A percentile compares a stretch with the other conserved stretches of the same genome.
Evolutionary conservation across 345 rosid genomes (phyloP).

Genomic region (Trapa bicornis): DNA sequence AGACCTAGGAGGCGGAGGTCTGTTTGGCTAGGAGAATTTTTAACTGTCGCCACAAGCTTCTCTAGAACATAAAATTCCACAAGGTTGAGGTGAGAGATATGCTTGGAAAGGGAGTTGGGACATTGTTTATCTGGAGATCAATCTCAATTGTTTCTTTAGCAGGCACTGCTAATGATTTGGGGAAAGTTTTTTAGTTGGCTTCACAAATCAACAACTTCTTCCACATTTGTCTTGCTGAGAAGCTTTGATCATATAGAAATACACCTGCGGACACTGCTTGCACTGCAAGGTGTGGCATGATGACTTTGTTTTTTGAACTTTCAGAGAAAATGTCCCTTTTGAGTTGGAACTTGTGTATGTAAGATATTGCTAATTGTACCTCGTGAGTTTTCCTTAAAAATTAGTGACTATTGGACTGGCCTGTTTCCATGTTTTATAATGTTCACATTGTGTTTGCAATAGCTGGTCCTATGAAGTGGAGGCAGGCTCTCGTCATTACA

Average conservation of each 20-base stretch:
- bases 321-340: conserved; percentile 29
- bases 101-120: conserved; percentile 54
- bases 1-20: conserved; percentile 72
- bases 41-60: conserved; percentile 17
- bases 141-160: conserved; percentile 50
- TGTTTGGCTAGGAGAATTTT: conserved; percentile 52
- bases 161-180: conserved; percentile 45
- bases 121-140: conserved; percentile 59
- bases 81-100: conserved; percentile 54
- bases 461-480: conserved; percentile 75
- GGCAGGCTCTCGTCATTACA: conserved; percentile 59
- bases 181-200: conserved; percentile 30
- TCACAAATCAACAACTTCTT: conserved; percentile 26
- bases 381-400: conserved; percentile 33
- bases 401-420: conserved; percentile 9
- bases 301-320: conserved; percentile 22
- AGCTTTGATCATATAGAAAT: conserved; percentile 35
- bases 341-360: conserved; percentile 63
- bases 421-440: conserved; percentile 30
- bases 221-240: conserved; percentile 49
- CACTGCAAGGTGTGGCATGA: conserved; percentile 79
- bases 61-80: conserved; percentile 13
- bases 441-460: conserved; percentile 88
- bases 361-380: conserved; percentile 44
- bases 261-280: conserved; percentile 50